Evolutionary conservation across 2,329 filamentous ascomycete species (phyloP), one percentile per base, ranked within the genome.

Genomic region (Fusarium newnesense): DNA sequence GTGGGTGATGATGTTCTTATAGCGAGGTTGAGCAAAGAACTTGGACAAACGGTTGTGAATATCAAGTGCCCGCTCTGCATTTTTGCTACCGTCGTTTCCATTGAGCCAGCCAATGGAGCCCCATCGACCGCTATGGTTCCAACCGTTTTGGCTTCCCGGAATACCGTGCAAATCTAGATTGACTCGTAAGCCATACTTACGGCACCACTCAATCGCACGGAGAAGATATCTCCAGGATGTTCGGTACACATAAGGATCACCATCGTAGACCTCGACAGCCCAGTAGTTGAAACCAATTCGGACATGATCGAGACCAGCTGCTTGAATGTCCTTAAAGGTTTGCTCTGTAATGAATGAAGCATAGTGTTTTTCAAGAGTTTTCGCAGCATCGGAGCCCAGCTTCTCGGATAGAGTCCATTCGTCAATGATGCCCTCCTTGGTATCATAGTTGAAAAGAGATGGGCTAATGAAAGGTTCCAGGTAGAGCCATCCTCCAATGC

Each of bases 401-500:
- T 93, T 88, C 49, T 86, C 82, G 68, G 90, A 90, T 30, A 98
- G 86, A 0, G 93, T 97, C 82, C 90, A 98, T 81, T 99, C 96
- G 79, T 99, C 96, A 24, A 98, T 87, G 46, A 98, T 89, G 9
- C 90, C 85, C 85, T 91, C 75, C 21, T 81, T 80, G 9, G 86
- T 84, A 79, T 92, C 94, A 70, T 88, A 88, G 69, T 90, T 84
- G 83, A 99, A 99, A 32, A 97, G 87, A 1, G 95, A 98, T 0
- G 96, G 96, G 8, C 94, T 96, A 80, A 99, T 98, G 81, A 97
- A 98, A 0, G 96, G 96, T 79, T 99, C 96, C 18, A 99, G 84
- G 6, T 93, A 93, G 4, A 99, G 88, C 96, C 96, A 99, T 18
- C 96, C 96, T 57, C 96, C 96, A 2, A 98, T 81, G 77, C 97